Base-by-base conservation (phyloP, 495 filamentous ascomycete species). In the Penicillium roqueforti region DNA sequence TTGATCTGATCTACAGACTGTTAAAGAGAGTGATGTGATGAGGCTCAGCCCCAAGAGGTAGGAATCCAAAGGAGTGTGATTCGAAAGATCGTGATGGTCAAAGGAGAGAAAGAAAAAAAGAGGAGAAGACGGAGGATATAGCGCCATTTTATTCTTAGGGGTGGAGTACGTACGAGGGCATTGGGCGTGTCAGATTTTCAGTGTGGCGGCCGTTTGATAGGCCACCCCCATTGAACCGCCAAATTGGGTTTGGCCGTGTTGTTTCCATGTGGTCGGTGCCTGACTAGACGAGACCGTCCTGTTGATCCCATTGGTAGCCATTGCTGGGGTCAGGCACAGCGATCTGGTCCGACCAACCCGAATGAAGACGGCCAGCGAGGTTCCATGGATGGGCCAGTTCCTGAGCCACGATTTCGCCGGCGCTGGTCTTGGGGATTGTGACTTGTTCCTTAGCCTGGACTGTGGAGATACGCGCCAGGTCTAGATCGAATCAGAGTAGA, bases 1-100 rank as follows among this genome's bases (percentile, higher is more conserved):
- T 18, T 41, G 32, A 40, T 44, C 50, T 44, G 50, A 52, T 52
- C 50, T 52, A 52, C 50, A 52, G 50, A 52, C 50, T 34, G 39
- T 39, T 32, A 52, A 52, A 36, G 50, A 44, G 19, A 52, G 50
- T 52, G 29, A 4, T 37, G 18, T 19, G 13, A 20, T 16, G 28
- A 52, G 50, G 50, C 50, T 32, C 50, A 52, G 39, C 50, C 50
- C 13, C 38, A 37, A 14, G 14, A 14, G 14, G 48, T 18, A 42
- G 9, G 37, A 34, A 52, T 52, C 40, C 14, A 43, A 52, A 52
- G 18, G 50, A 52, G 50, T 52, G 50, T 43, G 40, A 45, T 45
- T 45, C 42, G 26, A 50, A 39, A 26, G 47, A 50, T 40, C n/a
- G 47, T 52, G 50, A 28, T 52, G 28, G 9, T n/a, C 26, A 23